A percentile compares a stretch with the other conserved stretches of the same genome.
These are phyloP conservation scores for Kandelia obovata DNA, from an alignment of 345 rosid species.

Conservation along the genomic window DNA sequence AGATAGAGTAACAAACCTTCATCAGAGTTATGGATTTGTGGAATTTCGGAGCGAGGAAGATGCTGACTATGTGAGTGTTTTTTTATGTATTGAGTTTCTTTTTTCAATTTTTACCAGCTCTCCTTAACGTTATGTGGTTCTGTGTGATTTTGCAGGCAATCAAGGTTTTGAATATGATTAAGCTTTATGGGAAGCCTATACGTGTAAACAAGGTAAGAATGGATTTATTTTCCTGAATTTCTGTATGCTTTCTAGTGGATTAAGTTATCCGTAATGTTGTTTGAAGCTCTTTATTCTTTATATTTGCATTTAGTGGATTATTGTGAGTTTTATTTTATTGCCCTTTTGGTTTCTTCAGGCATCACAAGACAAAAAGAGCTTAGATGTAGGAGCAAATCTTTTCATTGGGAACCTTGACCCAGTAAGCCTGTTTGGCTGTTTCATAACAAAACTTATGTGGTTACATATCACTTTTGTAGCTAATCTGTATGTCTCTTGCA, in stretches of 20 bases:
- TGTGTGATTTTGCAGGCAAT: slow-evolving; percentile 53
- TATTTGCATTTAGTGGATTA: background rate
- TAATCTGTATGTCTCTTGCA: slow-evolving; percentile 29
- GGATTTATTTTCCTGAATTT: background rate
- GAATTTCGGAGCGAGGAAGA: slow-evolving; percentile 96
- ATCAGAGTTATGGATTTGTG: slow-evolving; percentile 88
- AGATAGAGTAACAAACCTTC: slow-evolving; percentile 94
- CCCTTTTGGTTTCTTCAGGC: slow-evolving; percentile 51
- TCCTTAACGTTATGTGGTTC: background rate
- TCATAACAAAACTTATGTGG: too few species aligned
- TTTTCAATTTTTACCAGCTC: background rate
- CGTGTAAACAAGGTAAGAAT: slow-evolving; percentile 84
- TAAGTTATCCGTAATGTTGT: background rate
- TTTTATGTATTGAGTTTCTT: background rate
- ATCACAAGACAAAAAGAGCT: slow-evolving; percentile 96
- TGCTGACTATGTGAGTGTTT: slow-evolving; percentile 78
- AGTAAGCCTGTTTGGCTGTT: slow-evolving; percentile 37
- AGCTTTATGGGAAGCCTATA: slow-evolving; percentile 90
- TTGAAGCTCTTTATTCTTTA: background rate
- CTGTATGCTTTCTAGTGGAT: too few species aligned
- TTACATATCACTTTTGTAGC: slow-evolving; percentile 1
- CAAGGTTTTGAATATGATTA: slow-evolving; percentile 96
- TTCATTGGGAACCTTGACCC: slow-evolving; percentile 98
- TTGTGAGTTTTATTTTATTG: background rate
- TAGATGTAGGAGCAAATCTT: slow-evolving; percentile 98